These are phyloP conservation scores for Penstemon newberryi DNA, from an alignment of 257 asterid species.

Conservation along the genomic window DNA sequence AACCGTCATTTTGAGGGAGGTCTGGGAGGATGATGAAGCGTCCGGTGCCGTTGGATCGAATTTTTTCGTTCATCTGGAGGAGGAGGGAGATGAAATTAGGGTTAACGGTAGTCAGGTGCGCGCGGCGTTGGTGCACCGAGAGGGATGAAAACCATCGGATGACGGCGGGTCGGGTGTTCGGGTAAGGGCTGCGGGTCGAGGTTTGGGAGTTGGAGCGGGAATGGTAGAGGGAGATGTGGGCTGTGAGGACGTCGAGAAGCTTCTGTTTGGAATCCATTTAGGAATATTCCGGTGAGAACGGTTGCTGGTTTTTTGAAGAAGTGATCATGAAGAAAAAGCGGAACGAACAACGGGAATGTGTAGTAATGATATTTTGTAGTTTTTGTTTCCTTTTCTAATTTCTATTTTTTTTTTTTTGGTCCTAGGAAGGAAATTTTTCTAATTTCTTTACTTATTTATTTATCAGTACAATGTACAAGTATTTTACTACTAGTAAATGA, in stretches of 20 bases:
- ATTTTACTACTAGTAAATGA: no score
- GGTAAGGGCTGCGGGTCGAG: slow-evolving; percentile 31
- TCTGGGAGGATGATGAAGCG: slow-evolving; percentile 79
- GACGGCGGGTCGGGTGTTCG: slow-evolving; percentile 52
- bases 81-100: slow-evolving; percentile 53
- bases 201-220: slow-evolving; percentile 66
- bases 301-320: slow-evolving; percentile 17
- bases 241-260: slow-evolving; percentile 72
- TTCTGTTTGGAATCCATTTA: slow-evolving; percentile 56
- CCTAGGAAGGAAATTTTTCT: no score
- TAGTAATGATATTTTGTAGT: neutral
- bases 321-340: slow-evolving; percentile 24
- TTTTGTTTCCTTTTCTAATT: no score
- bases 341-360: slow-evolving; percentile 13
- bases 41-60: slow-evolving; percentile 52
- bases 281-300: slow-evolving; percentile 28
- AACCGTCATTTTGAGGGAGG: slow-evolving; percentile 52
- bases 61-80: slow-evolving; percentile 63
- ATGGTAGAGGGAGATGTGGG: slow-evolving; percentile 83
- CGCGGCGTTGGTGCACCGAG: slow-evolving; percentile 75
- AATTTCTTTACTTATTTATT: no score
- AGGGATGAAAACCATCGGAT: slow-evolving; percentile 90
- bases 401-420: neutral
- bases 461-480: no score
- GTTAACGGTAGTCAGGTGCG: slow-evolving; percentile 66